These are phyloP conservation scores for Trichoderma sp. DNA, from an alignment of 2,329 filamentous ascomycete species.

Conservation along the genomic window DNA sequence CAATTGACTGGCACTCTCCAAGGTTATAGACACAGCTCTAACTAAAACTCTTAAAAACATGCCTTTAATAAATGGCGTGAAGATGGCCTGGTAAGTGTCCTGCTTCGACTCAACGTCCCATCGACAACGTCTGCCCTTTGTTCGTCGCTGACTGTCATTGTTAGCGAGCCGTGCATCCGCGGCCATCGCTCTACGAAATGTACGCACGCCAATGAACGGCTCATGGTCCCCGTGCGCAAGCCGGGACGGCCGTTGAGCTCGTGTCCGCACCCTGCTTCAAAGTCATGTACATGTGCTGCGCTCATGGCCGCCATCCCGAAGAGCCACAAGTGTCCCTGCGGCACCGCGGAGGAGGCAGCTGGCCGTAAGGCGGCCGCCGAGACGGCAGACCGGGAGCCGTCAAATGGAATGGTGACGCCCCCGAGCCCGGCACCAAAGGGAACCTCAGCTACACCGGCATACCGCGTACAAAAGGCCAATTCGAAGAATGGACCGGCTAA, in stretches of 20 bases:
- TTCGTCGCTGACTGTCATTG: conserved; percentile 9
- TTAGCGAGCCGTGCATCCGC: conserved; percentile 71
- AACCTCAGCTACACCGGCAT: conserved; percentile 34
- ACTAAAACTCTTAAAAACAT: conserved; percentile 45
- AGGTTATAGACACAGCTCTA: too few relatives aligned
- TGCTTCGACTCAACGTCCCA: background rate
- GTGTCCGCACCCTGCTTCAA: conserved; percentile 66
- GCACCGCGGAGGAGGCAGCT: conserved; percentile 36
- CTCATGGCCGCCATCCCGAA: conserved; percentile 66
- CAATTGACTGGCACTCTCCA: too few relatives aligned
- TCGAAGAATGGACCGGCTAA: conserved; percentile 40
- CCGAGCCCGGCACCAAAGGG: conserved; percentile 38
- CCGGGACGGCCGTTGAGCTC: conserved; percentile 69
- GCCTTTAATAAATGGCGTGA: conserved; percentile 69
- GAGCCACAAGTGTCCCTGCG: conserved; percentile 58
- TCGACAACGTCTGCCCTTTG: background rate
- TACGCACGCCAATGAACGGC: conserved; percentile 65
- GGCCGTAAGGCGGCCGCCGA: conserved; percentile 25
- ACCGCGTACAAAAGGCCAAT: conserved; percentile 50
- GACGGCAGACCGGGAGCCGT: conserved; percentile 32
- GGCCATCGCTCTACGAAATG: conserved; percentile 77
- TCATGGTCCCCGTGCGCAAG: conserved; percentile 71
- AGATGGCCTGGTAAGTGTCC: conserved; percentile 69
- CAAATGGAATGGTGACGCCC: conserved; percentile 32
- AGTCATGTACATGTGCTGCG: conserved; percentile 61